Conservation (phyloP, 208 protist genomes). For the Strigomonas culicis region DNA sequence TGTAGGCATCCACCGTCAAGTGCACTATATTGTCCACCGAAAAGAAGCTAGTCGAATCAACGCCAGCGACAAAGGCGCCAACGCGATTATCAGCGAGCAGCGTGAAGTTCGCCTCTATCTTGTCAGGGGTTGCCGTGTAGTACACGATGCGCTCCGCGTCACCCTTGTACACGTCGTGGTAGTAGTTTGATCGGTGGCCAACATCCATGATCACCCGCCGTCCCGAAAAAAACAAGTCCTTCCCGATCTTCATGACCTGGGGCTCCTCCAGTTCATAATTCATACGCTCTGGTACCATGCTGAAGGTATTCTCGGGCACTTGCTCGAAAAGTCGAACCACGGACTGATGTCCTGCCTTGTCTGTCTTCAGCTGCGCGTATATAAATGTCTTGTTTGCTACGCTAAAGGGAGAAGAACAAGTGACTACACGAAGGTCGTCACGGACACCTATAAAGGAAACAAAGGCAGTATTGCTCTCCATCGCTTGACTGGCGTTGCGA, state of each 20-base stretch:
- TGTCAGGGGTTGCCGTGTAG: constrained; percentile 50
- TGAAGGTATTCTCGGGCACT: neutral
- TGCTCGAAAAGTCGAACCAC: constrained; percentile 10
- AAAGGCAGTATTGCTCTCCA: neutral
- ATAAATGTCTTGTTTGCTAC: constrained; percentile 2
- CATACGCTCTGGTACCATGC: constrained; percentile 6
- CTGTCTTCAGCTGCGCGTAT: constrained; percentile 14
- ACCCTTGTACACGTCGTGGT: constrained; percentile 17
- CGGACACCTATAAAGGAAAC: neutral
- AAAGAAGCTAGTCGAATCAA: constrained; percentile 25
- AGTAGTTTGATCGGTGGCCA: constrained; percentile 7
- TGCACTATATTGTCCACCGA: constrained; percentile 36
- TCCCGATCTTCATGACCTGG: neutral
- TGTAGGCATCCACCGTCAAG: constrained; percentile 20
- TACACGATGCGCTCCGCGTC: constrained; percentile 23
- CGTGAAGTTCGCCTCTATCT: constrained; percentile 56
- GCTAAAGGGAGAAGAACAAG: constrained; percentile 15
- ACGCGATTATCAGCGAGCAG: constrained; percentile 39
- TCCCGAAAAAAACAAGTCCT: constrained; percentile 9
- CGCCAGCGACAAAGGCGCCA: constrained; percentile 40
- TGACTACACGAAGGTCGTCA: neutral
- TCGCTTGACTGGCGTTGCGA: neutral
- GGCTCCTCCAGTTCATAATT: constrained; percentile 15
- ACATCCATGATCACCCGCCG: constrained; percentile 13
- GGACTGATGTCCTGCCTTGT: neutral